These are phyloP conservation scores for Sarocladium brachiariae DNA, from an alignment of 2,329 filamentous ascomycete genomes.

Conservation along the genomic window DNA sequence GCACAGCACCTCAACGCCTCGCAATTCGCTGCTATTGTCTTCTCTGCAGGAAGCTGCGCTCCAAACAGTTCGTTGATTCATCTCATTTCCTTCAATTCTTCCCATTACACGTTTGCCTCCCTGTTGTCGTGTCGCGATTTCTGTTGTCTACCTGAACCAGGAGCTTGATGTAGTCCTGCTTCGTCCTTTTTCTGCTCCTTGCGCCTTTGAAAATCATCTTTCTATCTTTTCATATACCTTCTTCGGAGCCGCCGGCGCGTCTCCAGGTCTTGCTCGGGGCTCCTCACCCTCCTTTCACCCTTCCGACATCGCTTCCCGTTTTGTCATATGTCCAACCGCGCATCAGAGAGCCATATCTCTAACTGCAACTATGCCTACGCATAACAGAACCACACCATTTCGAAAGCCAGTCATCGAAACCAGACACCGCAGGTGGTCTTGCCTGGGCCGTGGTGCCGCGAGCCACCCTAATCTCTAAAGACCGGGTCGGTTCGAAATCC, in stretches of 20 bases:
- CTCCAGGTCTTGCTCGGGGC: slow-evolving; percentile 14
- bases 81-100: slow-evolving; percentile 12
- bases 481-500: neutral
- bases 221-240: slow-evolving; percentile 11
- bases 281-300: slow-evolving; percentile 13
- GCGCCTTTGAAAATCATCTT: slow-evolving; percentile 15
- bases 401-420: too few relatives aligned
- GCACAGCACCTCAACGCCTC: slow-evolving; percentile 6
- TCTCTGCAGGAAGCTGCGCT: slow-evolving; percentile 14
- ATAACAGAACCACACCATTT: neutral
- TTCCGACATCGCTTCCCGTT: slow-evolving; percentile 7
- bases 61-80: slow-evolving; percentile 25
- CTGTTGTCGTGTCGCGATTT: slow-evolving; percentile 11
- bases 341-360: slow-evolving; percentile 12
- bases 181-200: slow-evolving; percentile 21
- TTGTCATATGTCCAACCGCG: slow-evolving; percentile 1
- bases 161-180: slow-evolving; percentile 14
- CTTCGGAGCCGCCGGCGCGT: neutral
- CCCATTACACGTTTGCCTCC: slow-evolving; percentile 14
- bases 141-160: slow-evolving; percentile 7
- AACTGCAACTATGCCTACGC: slow-evolving; percentile 17
- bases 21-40: neutral
- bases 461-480: neutral
- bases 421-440: neutral
- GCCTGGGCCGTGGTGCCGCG: neutral